Conservation (phyloP, 768 basidiomycete species). For the Mycena floridula region DNA sequence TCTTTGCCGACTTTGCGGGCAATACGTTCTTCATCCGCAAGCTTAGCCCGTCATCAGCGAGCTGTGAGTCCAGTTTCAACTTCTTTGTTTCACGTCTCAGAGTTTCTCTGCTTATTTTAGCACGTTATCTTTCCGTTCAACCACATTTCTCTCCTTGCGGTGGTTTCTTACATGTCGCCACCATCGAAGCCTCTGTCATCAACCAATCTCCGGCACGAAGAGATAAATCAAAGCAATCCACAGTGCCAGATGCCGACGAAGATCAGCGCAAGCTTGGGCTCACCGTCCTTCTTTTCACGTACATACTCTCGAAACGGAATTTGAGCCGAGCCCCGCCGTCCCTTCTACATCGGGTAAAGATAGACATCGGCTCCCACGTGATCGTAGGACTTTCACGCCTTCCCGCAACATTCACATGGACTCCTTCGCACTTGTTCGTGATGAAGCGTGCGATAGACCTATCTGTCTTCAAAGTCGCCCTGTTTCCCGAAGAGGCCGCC, state of each 20-base stretch:
- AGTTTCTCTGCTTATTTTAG: slow-evolving; percentile 8
- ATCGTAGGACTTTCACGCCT: background rate
- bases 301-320: slow-evolving; percentile 14
- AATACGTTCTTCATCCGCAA: slow-evolving; percentile 21
- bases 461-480: background rate
- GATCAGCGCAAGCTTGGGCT: slow-evolving; percentile 6
- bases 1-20: slow-evolving; percentile 19
- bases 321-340: slow-evolving; percentile 11
- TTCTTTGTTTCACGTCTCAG: background rate
- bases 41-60: slow-evolving; percentile 17
- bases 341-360: slow-evolving; percentile 12
- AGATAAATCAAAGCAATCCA: slow-evolving; percentile 1
- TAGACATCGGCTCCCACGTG: background rate
- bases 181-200: slow-evolving; percentile 16
- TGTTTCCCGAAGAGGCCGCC: background rate
- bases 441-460: background rate
- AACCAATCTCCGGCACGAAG: background rate
- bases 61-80: slow-evolving; percentile 12
- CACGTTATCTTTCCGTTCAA: slow-evolving; percentile 20
- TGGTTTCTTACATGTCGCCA: slow-evolving; percentile 17
- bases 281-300: slow-evolving; percentile 15
- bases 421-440: background rate
- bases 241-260: background rate
- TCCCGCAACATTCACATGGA: background rate
- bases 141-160: slow-evolving; percentile 19